phyloP scores from a whole-genome alignment of 1,139 yeast species.

The Schizosaccharomyces versatilis region DNA sequence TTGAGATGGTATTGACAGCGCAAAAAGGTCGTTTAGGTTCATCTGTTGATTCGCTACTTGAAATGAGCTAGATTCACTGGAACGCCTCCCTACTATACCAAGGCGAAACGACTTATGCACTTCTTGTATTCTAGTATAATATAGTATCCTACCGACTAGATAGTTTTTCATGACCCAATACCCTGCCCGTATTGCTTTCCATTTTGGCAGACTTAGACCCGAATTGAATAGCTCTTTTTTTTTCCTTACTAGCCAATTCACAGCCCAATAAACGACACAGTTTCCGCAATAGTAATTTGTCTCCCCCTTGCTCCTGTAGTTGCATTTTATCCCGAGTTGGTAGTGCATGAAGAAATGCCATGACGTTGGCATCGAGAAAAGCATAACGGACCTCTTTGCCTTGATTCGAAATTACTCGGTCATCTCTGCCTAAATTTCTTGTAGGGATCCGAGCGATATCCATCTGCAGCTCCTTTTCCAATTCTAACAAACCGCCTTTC shows the following conservation, averaged over 20 bases:
- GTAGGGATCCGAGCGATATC: constrained; percentile 57
- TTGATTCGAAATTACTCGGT: constrained; percentile 63
- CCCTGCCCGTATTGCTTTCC: constrained; percentile 14
- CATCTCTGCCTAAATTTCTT: constrained; percentile 77
- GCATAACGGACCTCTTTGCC: constrained; percentile 87
- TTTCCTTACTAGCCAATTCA: constrained; percentile 30
- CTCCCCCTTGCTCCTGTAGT: constrained; percentile 18
- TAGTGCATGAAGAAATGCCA: constrained; percentile 26
- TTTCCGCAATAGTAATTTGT: constrained; percentile 44
- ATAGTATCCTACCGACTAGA: not conserved
- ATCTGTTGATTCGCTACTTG: constrained; percentile 42
- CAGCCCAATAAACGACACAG: constrained; percentile 29
- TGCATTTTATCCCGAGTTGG: constrained; percentile 20
- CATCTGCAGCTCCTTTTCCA: constrained; percentile 34
- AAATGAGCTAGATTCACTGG: constrained; percentile 5
- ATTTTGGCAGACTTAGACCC: constrained; percentile 90
- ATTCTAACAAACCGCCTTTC: constrained; percentile 18
- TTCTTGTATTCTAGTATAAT: not conserved
- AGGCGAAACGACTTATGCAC: no score
- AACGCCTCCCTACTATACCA: not conserved
- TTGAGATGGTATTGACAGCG: constrained; percentile 47
- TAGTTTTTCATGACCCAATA: not conserved
- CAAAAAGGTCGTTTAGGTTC: constrained; percentile 50
- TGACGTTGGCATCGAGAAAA: constrained; percentile 44
- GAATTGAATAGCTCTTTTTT: constrained; percentile 89